Conservation (phyloP, 2,329 filamentous ascomycete genomes). For the Venturia carpophila region DNA sequence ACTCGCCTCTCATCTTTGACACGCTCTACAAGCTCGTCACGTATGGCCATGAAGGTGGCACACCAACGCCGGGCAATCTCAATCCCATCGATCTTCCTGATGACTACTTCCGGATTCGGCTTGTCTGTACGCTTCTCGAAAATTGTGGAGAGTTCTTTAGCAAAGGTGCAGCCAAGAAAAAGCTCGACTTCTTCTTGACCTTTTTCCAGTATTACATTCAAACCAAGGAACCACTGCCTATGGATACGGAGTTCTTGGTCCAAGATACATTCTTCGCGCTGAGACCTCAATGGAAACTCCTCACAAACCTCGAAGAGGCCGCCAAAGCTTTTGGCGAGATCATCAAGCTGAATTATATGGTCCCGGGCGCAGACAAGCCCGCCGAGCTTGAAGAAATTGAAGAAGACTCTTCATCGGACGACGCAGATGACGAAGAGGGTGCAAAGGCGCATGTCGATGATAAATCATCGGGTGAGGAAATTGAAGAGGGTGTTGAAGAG, state of each 20-base stretch:
- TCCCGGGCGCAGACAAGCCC: constrained; percentile 60
- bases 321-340: constrained; percentile 75
- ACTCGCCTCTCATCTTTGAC: constrained; percentile 92
- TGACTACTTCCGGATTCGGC: constrained; percentile 90
- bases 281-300: constrained; percentile 87
- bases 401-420: constrained; percentile 67
- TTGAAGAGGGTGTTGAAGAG: constrained; percentile 42
- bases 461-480: constrained; percentile 39
- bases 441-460: constrained; percentile 44
- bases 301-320: constrained; percentile 73
- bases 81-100: constrained; percentile 80
- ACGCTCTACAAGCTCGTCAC: constrained; percentile 90
- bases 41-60: constrained; percentile 78
- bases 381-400: constrained; percentile 61
- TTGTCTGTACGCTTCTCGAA: constrained; percentile 83
- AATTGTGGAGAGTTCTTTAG: constrained; percentile 96
- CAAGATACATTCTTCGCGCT: constrained; percentile 83
- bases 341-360: constrained; percentile 84
- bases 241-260: constrained; percentile 96
- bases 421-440: constrained; percentile 43
- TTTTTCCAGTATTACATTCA: constrained; percentile 97
- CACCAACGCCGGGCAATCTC: constrained; percentile 67
- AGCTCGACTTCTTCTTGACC: constrained; percentile 92
- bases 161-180: constrained; percentile 87
- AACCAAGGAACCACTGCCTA: constrained; percentile 80